These are phyloP conservation scores for Gyrodon lividus DNA, from an alignment of 768 basidiomycete species.

Conservation along the genomic window DNA sequence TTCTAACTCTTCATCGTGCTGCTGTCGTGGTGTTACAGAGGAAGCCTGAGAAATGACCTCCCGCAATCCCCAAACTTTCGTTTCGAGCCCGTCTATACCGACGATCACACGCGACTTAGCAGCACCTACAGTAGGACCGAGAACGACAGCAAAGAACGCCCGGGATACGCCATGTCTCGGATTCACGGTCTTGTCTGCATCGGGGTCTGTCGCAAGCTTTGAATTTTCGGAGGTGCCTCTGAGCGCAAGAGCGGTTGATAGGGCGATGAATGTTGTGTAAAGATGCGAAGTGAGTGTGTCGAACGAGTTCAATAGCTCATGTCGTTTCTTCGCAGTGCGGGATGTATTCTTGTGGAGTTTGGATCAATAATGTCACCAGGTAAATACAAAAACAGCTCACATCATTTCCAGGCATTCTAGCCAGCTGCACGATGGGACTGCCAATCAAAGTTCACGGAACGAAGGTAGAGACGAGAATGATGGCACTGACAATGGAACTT, in stretches of 20 bases:
- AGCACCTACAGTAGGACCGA: conserved; percentile 64
- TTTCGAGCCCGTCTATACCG: conserved; percentile 63
- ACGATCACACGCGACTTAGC: conserved; percentile 62
- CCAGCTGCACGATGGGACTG: conserved; percentile 68
- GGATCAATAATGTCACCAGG: neutral
- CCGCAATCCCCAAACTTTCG: conserved; percentile 33
- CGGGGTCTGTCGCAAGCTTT: neutral
- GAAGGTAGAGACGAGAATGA: neutral
- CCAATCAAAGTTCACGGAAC: neutral
- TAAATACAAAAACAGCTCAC: conserved; percentile 27
- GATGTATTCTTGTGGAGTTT: conserved; percentile 36
- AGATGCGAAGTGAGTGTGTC: conserved; percentile 75
- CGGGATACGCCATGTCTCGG: conserved; percentile 21
- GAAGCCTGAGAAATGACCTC: conserved; percentile 1
- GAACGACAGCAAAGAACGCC: conserved; percentile 58
- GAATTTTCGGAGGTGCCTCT: conserved; percentile 10
- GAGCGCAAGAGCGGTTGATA: conserved; percentile 66
- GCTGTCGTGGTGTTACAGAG: conserved; percentile 30
- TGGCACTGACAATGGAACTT: conserved; percentile 69
- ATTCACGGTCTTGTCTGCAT: neutral
- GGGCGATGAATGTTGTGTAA: conserved; percentile 67
- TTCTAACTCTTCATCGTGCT: neutral
- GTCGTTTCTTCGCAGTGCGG: conserved; percentile 55
- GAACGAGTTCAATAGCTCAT: conserved; percentile 61
- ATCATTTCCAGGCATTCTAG: conserved; percentile 49